These are phyloP conservation scores for Halophytophthora polymorphica DNA, from an alignment of 352 stramenopile genomes.

Conservation along the genomic window DNA sequence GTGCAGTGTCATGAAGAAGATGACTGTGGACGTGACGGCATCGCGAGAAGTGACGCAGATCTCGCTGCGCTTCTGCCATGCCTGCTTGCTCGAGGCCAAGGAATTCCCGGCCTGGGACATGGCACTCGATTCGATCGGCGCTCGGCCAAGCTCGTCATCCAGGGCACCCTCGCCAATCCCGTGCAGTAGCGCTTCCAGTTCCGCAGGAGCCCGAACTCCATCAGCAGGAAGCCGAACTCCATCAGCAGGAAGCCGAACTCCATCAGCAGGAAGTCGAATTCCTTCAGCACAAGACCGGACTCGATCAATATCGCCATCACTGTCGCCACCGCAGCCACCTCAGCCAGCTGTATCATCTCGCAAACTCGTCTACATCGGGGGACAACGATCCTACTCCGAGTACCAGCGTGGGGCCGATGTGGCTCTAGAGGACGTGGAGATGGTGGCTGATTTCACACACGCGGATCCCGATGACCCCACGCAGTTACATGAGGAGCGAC, in stretches of 20 bases:
- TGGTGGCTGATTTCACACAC: not conserved
- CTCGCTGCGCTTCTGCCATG: conserved; percentile 44
- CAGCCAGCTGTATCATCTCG: not conserved
- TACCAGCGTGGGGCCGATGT: conserved; percentile 8
- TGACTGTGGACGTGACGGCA: conserved; percentile 45
- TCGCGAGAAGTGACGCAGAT: conserved; percentile 30
- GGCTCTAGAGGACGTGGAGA: conserved; percentile 1
- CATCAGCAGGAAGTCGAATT: no score
- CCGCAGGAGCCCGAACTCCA: no score
- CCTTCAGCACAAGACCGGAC: no score
- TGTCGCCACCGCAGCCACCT: conserved; percentile 4
- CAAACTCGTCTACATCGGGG: not conserved
- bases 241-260: not conserved
- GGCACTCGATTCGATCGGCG: conserved; percentile 10
- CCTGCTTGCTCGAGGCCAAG: conserved; percentile 47
- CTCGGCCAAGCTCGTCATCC: conserved; percentile 2
- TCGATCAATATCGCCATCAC: conserved; percentile 5
- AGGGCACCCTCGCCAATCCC: no score
- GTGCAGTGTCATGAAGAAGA: conserved; percentile 54
- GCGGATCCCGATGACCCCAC: not conserved
- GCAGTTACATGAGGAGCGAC: not conserved
- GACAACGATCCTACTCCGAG: conserved; percentile 15
- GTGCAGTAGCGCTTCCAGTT: no score
- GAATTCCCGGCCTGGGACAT: conserved; percentile 43
- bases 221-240: not conserved